phyloP scores from a whole-genome alignment of 768 basidiomycete species.

The Fibroporia radiculosa region DNA sequence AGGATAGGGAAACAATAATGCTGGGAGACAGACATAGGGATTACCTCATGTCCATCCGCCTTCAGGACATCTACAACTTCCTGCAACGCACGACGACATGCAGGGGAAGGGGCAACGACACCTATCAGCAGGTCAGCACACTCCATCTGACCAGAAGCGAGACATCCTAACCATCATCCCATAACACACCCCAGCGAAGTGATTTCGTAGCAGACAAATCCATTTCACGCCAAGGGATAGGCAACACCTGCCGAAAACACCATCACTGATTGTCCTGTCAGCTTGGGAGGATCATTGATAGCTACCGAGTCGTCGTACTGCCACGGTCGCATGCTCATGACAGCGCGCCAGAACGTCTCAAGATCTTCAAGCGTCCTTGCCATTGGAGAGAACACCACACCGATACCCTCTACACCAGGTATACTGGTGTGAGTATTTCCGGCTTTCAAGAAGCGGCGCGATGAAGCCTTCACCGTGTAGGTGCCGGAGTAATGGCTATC shows the following conservation, averaged over 20 bases:
- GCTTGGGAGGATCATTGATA: background rate
- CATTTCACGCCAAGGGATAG: constrained; percentile 33
- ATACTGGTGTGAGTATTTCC: constrained; percentile 27
- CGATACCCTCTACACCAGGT: constrained; percentile 35
- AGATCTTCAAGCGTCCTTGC: constrained; percentile 36
- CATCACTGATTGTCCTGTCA: background rate
- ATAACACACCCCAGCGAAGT: constrained; percentile 33
- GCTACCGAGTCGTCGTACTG: constrained; percentile 35
- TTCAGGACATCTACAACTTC: constrained; percentile 25
- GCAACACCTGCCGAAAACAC: constrained; percentile 27
- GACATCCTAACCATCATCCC: constrained; percentile 32
- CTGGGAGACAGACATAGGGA: constrained; percentile 25
- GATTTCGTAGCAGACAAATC: constrained; percentile 22
- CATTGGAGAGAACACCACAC: constrained; percentile 34
- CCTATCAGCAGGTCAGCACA: constrained; percentile 7
- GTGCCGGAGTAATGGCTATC: constrained; percentile 29
- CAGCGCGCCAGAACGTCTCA: constrained; percentile 35
- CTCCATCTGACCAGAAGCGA: background rate
- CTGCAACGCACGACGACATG: constrained; percentile 33
- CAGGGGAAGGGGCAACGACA: constrained; percentile 30
- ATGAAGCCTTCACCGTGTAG: constrained; percentile 34
- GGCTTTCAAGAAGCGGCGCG: constrained; percentile 29
- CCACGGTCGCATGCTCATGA: constrained; percentile 35
- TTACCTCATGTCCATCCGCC: constrained; percentile 31
- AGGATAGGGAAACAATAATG: background rate